Evolutionary conservation across 2,329 filamentous ascomycete species (phyloP), one percentile per base, ranked within the genome.

Genomic region (Ploettnerulaceae sp.): DNA sequence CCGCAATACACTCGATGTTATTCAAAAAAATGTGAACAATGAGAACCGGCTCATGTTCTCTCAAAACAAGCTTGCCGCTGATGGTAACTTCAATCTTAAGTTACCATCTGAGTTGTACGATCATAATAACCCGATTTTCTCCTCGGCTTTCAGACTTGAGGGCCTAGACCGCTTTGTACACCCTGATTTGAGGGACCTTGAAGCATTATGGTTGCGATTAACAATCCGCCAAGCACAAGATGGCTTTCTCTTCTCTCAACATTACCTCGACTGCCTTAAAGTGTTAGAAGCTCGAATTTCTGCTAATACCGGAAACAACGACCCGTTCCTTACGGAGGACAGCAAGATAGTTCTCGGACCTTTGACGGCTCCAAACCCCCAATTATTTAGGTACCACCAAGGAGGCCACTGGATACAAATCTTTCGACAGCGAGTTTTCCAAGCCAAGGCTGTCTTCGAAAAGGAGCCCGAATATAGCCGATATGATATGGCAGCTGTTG

Each of bases 71-170:
- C n/a, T 62, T 26, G 60, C 57, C 2, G 44, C 54, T 1, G 51
- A 64, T 33, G 54, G 45, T 38, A 43, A 52, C 12, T 15, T 37
- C n/a, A 48, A 28, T 2, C 47, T 63, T 22, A 45, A 39, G 11
- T 37, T 34, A 18, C 22, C 50, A 1, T 42, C 22, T 17, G 49
- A 57, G 7, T 28, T 64, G 5, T 64, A 53, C 18, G 57, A 64
- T 24, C 55, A 59, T 20, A 18, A 52, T 11, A 53, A 60, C 24
- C 1, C 12, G 15, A 51, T 62, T 11, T 65, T 63, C 20, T 9
- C 22, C 17, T 44, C 60, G 2, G 63, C 61, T 7, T 64, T 65
- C 28, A 44, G 52, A 32, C 44, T 47, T 15, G n/a, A 54, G 21
- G 24, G 34, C 9, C 17, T 32, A 7, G 24, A 50, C 7, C 49